A percentile compares a stretch with the other conserved stretches of the same genome.
Evolutionary conservation across 2,329 filamentous ascomycete genomes (phyloP).

Genomic region (Ceratocystis variospora): DNA sequence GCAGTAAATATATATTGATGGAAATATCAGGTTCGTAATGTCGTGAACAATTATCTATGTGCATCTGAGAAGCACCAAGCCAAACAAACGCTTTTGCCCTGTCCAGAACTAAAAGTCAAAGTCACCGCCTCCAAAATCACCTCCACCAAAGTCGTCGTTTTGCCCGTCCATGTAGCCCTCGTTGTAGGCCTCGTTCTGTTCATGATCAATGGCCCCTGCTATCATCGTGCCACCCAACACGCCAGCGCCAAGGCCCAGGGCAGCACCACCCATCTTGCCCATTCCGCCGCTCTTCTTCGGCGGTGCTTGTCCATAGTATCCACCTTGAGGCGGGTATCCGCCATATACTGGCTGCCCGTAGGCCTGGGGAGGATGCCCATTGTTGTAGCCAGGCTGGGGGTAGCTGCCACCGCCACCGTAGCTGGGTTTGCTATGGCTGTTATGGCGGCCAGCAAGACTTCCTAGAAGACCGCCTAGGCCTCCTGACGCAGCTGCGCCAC

Average conservation of each 20-base stretch:
- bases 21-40: neutral
- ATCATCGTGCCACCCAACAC: conserved; percentile 64
- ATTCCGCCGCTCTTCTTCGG: conserved; percentile 35
- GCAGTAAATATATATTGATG: neutral
- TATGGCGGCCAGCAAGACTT: conserved; percentile 4
- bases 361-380: conserved; percentile 20
- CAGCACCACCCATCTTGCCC: conserved; percentile 53
- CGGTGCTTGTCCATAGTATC: conserved; percentile 28
- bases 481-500: conserved; percentile 20
- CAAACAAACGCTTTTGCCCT: neutral
- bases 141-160: conserved; percentile 25
- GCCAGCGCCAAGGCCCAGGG: conserved; percentile 68
- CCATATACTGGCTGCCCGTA: conserved; percentile 27
- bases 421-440: conserved; percentile 9
- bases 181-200: conserved; percentile 43
- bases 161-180: conserved; percentile 30
- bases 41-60: neutral
- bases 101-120: conserved; percentile 28
- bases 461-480: conserved; percentile 20
- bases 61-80: neutral
- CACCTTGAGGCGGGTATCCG: conserved; percentile 28
- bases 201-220: conserved; percentile 50
- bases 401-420: conserved; percentile 26
- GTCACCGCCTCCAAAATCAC: conserved; percentile 23
- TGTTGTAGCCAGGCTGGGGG: conserved; percentile 24